Percentiles rank a stretch among this genome's conserved stretches.
Conservation (phyloP, 2,329 filamentous ascomycete genomes). For the Pezicula radicicola region DNA sequence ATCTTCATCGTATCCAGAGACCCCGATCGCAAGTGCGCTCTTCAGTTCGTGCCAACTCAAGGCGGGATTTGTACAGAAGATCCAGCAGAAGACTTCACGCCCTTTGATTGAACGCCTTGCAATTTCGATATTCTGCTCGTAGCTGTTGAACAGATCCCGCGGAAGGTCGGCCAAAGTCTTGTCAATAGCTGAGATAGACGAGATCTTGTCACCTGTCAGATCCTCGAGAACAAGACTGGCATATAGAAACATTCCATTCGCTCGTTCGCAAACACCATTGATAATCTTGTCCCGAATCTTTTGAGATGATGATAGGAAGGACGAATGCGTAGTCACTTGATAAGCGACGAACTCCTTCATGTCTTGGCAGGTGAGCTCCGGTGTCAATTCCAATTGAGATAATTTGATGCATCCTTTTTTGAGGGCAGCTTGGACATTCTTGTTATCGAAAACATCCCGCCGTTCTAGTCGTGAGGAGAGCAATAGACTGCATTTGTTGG, state of each 20-base stretch:
- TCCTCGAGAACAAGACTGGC: conserved; percentile 5
- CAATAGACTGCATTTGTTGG: not conserved
- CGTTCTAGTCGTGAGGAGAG: not conserved
- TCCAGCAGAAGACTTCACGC: conserved; percentile 2
- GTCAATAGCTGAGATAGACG: not conserved
- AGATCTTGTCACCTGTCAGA: conserved; percentile 1
- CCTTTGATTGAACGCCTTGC: not conserved
- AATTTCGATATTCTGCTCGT: not conserved
- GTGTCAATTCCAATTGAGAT: not conserved
- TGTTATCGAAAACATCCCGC: not conserved
- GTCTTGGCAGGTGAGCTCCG: not conserved
- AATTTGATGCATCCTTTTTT: not conserved
- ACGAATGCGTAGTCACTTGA: not conserved
- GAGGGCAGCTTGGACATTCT: too few relatives aligned
- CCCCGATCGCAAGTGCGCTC: conserved; percentile 1
- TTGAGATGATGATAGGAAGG: not conserved
- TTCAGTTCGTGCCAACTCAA: conserved; percentile 3
- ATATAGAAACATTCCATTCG: conserved; percentile 6
- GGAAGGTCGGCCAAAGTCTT: not conserved
- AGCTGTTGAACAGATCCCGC: not conserved
- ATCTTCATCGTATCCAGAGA: not conserved
- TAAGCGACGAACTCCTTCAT: not conserved
- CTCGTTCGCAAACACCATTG: not conserved
- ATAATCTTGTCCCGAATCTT: not conserved
- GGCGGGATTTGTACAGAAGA: not conserved